Base-by-base conservation (phyloP, 2,329 filamentous ascomycete genomes). In the Pyrenochaeta sp. region DNA sequence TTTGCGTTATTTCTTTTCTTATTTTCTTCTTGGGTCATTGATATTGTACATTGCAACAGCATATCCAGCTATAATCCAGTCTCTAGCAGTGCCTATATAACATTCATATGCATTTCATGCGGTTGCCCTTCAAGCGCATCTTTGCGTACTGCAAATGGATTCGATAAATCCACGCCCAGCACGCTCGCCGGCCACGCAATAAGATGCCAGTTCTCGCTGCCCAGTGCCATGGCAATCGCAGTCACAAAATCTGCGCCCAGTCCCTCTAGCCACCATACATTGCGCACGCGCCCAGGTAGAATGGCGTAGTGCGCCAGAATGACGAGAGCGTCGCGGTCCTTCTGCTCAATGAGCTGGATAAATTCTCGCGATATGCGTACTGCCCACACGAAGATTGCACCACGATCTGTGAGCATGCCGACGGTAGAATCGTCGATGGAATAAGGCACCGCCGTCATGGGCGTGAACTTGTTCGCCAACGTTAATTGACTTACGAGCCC, bases 291-390 rank as follows among this genome's bases (percentile, higher is more conserved):
- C 1, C 65, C 65, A 1, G 68, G 57, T 11, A 74, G 43, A 4
- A 73, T 58, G 13, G 69, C 71, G 39, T 67, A 74, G 39, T 74
- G 62, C 7, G 69, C 71, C 7, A 73, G 45, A 13, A 74, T 61
- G 18, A 73, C 62, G 10, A 74, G 45, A 1, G 69, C 69, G 13
- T 67, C 57, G 1, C 50, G 42, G 20, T 71, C 61, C 36, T 63
- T 64, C 26, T 53, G 40, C 21, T 65, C 62, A 17, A 72, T 42
- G 11, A 68, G 45, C 11, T 51, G 39, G 3, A 69, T 59, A 21
- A 67, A 69, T 9, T 65, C 59, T 8, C 60, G 55, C 9, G 60
- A 58, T 7, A 69, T 59, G 2, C 49, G 45, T 2, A 60, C 45
- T 0, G 59, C 55, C 67, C 67, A 71, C 4, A 66, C 56, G 18